A percentile compares a stretch with the other conserved stretches of the same genome.
Evolutionary conservation across 441 rosid genomes (phyloP).

Genomic region (Isatis lusitanica): DNA sequence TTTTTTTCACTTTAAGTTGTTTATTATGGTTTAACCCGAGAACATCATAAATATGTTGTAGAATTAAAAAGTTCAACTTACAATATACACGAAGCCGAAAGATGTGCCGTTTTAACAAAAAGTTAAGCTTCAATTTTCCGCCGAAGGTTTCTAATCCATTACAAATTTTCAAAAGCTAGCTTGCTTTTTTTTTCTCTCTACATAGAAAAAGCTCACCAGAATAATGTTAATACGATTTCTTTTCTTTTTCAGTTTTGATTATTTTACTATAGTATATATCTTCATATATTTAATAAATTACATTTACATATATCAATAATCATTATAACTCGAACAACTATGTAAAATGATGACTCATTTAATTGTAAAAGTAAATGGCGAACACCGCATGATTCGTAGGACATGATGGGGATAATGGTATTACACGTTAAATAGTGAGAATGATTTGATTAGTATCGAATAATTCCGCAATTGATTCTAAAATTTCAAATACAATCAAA

Average conservation of each 20-base stretch:
- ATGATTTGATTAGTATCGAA: constrained; percentile 11
- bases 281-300: background rate
- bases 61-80: background rate
- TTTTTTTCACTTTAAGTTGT: constrained; percentile 8
- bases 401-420: constrained; percentile 17
- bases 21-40: background rate
- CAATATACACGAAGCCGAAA: constrained; percentile 34
- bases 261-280: background rate
- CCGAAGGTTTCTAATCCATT: constrained; percentile 22
- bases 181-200: background rate
- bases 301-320: background rate
- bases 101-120: constrained; percentile 24
- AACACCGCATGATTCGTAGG: constrained; percentile 28
- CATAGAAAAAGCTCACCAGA: background rate
- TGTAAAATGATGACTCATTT: constrained; percentile 21
- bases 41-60: constrained; percentile 4
- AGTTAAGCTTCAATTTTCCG: constrained; percentile 12
- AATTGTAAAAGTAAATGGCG: constrained; percentile 26
- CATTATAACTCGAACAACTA: background rate
- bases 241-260: background rate
- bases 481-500: constrained; percentile 29
- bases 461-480: constrained; percentile 24
- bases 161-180: constrained; percentile 12
- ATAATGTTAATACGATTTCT: background rate
- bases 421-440: constrained; percentile 14